Evolutionary conservation across 2,329 filamentous ascomycete species (phyloP).

Genomic region (Alternaria metachromatica): DNA sequence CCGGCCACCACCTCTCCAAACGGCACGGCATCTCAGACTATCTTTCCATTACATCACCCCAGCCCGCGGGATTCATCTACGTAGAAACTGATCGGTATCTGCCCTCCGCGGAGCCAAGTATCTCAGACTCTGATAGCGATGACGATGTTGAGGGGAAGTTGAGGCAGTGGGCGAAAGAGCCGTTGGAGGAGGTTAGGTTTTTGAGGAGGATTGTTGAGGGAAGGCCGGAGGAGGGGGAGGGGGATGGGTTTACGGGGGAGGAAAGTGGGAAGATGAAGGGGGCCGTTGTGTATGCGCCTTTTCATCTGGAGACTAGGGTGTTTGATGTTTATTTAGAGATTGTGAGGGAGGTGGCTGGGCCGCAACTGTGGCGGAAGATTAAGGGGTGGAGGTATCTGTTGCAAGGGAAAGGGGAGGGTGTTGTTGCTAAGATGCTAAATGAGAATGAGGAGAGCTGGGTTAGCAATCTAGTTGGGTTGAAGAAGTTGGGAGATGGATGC

Average conservation of each 20-base stretch:
- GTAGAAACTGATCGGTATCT: conserved; percentile 77
- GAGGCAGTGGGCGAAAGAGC: conserved; percentile 67
- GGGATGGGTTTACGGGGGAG: conserved; percentile 58
- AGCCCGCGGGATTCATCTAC: conserved; percentile 71
- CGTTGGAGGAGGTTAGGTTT: conserved; percentile 75
- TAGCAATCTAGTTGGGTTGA: neutral
- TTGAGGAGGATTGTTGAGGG: conserved; percentile 71
- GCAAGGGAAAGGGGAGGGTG: conserved; percentile 58
- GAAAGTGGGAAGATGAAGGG: conserved; percentile 64
- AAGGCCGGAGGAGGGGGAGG: conserved; percentile 70
- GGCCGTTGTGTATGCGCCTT: conserved; percentile 84
- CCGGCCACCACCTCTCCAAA: conserved; percentile 62
- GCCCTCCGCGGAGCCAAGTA: conserved; percentile 13
- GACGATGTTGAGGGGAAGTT: conserved; percentile 24
- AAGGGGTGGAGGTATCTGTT: conserved; percentile 84
- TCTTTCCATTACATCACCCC: conserved; percentile 26
- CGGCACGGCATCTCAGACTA: conserved; percentile 73
- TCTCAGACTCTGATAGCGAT: neutral
- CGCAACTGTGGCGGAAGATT: conserved; percentile 69
- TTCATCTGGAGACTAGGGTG: conserved; percentile 67
- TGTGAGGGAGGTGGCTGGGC: conserved; percentile 67
- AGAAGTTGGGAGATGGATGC: conserved; percentile 62
- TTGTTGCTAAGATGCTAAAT: conserved; percentile 59
- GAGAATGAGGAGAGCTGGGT: conserved; percentile 36
- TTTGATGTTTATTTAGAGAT: conserved; percentile 70